A percentile compares a stretch with the other conserved stretches of the same genome.
Evolutionary conservation across 148 eudicot genomes (phyloP).

Genomic region (Amaranthus cruentus): DNA sequence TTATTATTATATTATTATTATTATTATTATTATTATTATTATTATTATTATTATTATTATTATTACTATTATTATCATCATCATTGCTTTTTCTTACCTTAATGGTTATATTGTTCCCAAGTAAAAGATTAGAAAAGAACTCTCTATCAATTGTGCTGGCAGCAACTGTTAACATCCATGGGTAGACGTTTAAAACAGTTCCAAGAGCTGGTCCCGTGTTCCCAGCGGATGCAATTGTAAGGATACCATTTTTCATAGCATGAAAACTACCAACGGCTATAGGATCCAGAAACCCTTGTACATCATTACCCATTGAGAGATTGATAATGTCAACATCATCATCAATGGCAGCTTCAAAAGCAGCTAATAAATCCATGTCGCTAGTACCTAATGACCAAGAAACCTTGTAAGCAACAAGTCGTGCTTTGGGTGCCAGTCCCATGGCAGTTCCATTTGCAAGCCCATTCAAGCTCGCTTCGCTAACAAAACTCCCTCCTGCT

Average conservation of each 20-base stretch:
- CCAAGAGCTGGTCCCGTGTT: slow-evolving; percentile 2
- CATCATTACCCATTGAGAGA: not conserved
- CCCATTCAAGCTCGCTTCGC: not conserved
- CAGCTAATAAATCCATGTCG: slow-evolving; percentile 7
- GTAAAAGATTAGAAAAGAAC: not conserved
- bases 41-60: too few relatives aligned
- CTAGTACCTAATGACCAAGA: not conserved
- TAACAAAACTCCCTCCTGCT: not conserved
- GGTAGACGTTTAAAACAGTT: slow-evolving; percentile 5
- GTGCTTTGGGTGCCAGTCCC: slow-evolving; percentile 24
- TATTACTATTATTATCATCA: too few relatives aligned
- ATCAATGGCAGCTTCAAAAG: slow-evolving; percentile 14
- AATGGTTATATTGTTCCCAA: slow-evolving; percentile 10
- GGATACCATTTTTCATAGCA: slow-evolving; percentile 8
- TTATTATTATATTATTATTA: not conserved
- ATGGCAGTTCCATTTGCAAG: not conserved
- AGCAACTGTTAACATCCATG: slow-evolving; percentile 22
- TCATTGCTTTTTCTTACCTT: not conserved
- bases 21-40: too few relatives aligned
- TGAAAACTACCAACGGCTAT: slow-evolving; percentile 11
- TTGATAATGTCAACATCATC: slow-evolving; percentile 16
- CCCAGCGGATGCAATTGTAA: slow-evolving; percentile 10
- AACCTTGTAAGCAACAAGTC: slow-evolving; percentile 21
- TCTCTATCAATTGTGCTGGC: slow-evolving; percentile 17
- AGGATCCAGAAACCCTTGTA: not conserved